Evolutionary conservation across 345 rosid genomes (phyloP).

Genomic region (Ceriops tagal): DNA sequence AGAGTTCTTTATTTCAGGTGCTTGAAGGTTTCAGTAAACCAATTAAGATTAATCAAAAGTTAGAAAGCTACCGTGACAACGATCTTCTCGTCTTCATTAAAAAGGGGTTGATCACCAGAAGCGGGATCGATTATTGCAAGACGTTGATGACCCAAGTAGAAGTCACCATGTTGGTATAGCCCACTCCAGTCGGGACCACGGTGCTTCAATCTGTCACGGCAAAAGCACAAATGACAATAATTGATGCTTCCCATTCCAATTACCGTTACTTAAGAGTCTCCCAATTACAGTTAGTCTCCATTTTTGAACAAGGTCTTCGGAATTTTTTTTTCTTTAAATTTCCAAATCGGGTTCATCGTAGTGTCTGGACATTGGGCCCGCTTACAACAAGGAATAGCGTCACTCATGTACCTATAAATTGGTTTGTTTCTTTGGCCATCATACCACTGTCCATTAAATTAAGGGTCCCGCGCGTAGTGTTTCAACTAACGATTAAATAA

Average conservation of each 20-base stretch:
- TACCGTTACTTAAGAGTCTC: neutral
- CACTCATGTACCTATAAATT: too few species aligned
- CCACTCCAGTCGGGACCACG: constrained; percentile 99
- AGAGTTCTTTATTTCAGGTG: too few species aligned
- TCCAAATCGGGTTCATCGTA: too few species aligned
- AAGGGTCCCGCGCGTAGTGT: too few species aligned
- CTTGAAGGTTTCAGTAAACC: too few species aligned
- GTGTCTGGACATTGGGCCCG: too few species aligned
- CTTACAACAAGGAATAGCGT: too few species aligned
- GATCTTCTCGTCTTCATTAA: constrained; percentile 66
- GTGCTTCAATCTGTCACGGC: constrained; percentile 68
- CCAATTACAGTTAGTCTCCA: neutral
- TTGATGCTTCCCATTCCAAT: neutral
- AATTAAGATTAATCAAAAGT: neutral
- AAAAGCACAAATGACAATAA: neutral
- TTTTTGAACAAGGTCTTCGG: too few species aligned
- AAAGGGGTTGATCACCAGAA: constrained; percentile 98
- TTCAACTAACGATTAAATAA: too few species aligned
- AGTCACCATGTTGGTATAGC: constrained; percentile 64
- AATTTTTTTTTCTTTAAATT: too few species aligned
- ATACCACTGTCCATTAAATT: too few species aligned
- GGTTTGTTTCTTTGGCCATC: too few species aligned
- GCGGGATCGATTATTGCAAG: constrained; percentile 88
- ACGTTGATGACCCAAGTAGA: constrained; percentile 80
- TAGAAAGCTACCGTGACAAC: constrained; percentile 60